These are phyloP conservation scores for Aaosphaeria pasadenensis DNA, from an alignment of 2,329 filamentous ascomycete species.

Conservation along the genomic window DNA sequence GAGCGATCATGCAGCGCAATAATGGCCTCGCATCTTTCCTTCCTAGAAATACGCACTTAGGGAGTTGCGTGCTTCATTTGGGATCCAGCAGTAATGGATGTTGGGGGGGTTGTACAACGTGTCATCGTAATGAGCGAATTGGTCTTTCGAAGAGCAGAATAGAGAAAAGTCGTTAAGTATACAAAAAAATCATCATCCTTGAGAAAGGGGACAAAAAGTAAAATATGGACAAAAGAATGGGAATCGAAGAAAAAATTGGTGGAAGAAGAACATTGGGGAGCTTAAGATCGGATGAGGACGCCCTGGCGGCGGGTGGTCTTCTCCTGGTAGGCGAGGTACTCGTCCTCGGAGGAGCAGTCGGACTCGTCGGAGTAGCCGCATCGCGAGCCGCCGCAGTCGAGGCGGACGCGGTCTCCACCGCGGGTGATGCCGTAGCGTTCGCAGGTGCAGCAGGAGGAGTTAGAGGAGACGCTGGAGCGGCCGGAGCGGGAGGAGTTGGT, in stretches of 20 bases:
- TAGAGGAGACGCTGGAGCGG: conserved; percentile 56
- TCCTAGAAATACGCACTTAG: too few relatives aligned
- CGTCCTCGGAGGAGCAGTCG: conserved; percentile 69
- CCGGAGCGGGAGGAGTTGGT: conserved; percentile 64
- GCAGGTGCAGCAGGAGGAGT: conserved; percentile 71
- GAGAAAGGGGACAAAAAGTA: conserved; percentile 1
- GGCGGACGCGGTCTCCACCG: conserved; percentile 87
- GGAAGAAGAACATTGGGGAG: conserved; percentile 1
- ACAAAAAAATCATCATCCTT: not conserved
- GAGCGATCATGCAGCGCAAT: too few relatives aligned
- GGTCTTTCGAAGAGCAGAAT: not conserved
- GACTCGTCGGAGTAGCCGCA: conserved; percentile 78
- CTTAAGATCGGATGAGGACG: conserved; percentile 40
- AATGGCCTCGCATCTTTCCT: too few relatives aligned
- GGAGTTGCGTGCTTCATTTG: too few relatives aligned
- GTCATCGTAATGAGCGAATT: too few relatives aligned
- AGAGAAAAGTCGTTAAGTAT: not conserved
- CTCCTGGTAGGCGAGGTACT: conserved; percentile 52
- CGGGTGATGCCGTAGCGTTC: conserved; percentile 96
- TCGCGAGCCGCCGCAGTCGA: conserved; percentile 87
- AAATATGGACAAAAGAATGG: not conserved
- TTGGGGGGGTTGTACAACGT: too few relatives aligned
- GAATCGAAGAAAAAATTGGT: too few relatives aligned
- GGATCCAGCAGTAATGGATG: too few relatives aligned
- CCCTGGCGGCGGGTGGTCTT: conserved; percentile 48